A percentile compares a stretch with the other conserved stretches of the same genome.
Conservation (phyloP, 2,329 filamentous ascomycete genomes). For the Zymoseptoria pseudotritici region DNA sequence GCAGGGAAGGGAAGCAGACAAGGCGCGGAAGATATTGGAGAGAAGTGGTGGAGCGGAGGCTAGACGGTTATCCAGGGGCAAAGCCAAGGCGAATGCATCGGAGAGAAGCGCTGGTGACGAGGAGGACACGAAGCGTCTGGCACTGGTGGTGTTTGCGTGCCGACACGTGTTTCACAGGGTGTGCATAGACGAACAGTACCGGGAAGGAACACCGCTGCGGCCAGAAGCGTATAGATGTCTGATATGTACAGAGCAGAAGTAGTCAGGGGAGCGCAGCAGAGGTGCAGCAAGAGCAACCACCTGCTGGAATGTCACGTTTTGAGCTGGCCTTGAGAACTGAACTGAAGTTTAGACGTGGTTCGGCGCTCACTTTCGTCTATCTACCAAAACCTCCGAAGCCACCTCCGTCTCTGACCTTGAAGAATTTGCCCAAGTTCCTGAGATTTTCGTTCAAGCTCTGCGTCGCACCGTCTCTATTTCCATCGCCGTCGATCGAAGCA, state of each 20-base stretch:
- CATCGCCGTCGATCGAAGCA: constrained; percentile 20
- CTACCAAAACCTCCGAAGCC: not conserved
- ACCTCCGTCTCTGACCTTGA: constrained; percentile 42
- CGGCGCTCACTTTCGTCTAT: not conserved
- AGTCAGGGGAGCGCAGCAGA: not conserved
- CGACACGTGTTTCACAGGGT: constrained; percentile 63
- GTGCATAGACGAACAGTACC: constrained; percentile 50
- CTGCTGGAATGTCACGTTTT: not conserved
- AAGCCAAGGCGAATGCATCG: constrained; percentile 42
- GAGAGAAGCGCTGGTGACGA: constrained; percentile 31
- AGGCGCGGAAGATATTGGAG: constrained; percentile 35
- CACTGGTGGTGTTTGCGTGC: constrained; percentile 61
- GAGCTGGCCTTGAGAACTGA: not conserved
- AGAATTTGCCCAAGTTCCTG: constrained; percentile 94
- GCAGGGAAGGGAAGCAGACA: constrained; percentile 37
- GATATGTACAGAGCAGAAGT: constrained; percentile 22
- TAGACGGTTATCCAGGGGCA: constrained; percentile 43
- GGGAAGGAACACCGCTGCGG: constrained; percentile 13
- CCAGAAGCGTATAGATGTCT: constrained; percentile 27
- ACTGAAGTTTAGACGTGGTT: too few relatives aligned
- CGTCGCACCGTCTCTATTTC: constrained; percentile 38
- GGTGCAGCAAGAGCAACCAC: not conserved
- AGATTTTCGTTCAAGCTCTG: constrained; percentile 85
- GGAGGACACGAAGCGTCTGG: constrained; percentile 36
- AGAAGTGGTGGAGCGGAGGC: constrained; percentile 29